These are phyloP conservation scores for Thalassiosira hispida DNA, from an alignment of 352 stramenopile genomes.

Conservation along the genomic window DNA sequence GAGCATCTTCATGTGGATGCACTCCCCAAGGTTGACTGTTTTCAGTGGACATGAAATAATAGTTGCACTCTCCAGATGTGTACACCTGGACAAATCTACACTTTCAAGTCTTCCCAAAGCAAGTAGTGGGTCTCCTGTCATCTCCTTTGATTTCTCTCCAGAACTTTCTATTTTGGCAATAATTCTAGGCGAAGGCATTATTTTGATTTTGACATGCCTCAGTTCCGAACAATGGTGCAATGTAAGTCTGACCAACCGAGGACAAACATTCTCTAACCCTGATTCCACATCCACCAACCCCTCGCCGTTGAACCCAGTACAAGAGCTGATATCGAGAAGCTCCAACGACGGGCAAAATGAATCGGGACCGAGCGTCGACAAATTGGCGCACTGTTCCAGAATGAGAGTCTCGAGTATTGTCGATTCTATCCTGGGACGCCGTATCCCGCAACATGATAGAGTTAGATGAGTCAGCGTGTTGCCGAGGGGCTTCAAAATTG, in stretches of 20 bases:
- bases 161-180: no score
- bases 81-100: no score
- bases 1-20: no score
- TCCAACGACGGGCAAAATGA: conserved; percentile 4
- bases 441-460: neutral
- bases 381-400: neutral
- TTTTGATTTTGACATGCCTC: no score
- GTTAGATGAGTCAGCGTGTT: neutral
- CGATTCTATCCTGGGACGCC: neutral
- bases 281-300: neutral
- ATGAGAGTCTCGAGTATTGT: neutral
- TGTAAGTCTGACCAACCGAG: neutral
- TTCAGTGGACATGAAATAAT: no score
- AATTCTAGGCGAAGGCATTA: no score
- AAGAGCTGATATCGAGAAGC: conserved; percentile 1
- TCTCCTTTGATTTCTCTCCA: no score
- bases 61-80: no score
- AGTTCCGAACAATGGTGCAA: neutral
- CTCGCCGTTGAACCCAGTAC: neutral
- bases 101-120: no score
- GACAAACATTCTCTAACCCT: neutral
- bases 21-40: no score
- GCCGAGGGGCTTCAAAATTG: neutral
- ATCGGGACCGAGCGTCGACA: neutral
- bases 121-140: no score